Evolutionary conservation across 257 asterid species (phyloP).

Genomic region (Anisodus tanguticus): DNA sequence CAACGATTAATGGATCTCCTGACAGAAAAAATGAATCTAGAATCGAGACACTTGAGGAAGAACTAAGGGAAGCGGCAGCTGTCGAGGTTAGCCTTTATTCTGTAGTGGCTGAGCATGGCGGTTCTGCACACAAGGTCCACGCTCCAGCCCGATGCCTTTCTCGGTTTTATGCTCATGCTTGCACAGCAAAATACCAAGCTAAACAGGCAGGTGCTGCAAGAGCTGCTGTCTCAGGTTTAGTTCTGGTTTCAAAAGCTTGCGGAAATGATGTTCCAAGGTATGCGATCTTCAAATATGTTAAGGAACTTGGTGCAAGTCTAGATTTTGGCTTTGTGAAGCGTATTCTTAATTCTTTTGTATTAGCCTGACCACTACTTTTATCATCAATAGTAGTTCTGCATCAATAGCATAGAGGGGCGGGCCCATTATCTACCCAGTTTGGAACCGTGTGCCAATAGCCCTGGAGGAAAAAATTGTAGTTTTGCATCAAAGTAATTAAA

Average conservation of each 20-base stretch:
- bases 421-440: neutral
- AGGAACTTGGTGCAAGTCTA: neutral
- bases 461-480: neutral
- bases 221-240: conserved; percentile 79
- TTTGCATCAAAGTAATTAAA: neutral
- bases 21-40: conserved; percentile 49
- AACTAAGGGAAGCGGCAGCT: conserved; percentile 79
- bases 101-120: conserved; percentile 77
- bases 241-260: conserved; percentile 88
- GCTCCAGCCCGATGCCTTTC: conserved; percentile 90
- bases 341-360: neutral
- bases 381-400: conserved; percentile 4
- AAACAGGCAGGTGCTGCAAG: conserved; percentile 82
- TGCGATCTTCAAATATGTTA: neutral
- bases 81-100: conserved; percentile 84
- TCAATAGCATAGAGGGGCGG: conserved; percentile 7
- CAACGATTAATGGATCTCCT: conserved; percentile 38
- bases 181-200: conserved; percentile 55
- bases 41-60: conserved; percentile 77
- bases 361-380: neutral
- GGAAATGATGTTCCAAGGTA: conserved; percentile 95
- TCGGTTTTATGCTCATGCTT: conserved; percentile 71
- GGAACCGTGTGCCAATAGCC: neutral
- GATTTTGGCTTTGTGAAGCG: neutral
- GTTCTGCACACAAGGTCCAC: conserved; percentile 79